phyloP scores from a whole-genome alignment of 2,329 filamentous ascomycete species.

The Taxawa tesnikishii region DNA sequence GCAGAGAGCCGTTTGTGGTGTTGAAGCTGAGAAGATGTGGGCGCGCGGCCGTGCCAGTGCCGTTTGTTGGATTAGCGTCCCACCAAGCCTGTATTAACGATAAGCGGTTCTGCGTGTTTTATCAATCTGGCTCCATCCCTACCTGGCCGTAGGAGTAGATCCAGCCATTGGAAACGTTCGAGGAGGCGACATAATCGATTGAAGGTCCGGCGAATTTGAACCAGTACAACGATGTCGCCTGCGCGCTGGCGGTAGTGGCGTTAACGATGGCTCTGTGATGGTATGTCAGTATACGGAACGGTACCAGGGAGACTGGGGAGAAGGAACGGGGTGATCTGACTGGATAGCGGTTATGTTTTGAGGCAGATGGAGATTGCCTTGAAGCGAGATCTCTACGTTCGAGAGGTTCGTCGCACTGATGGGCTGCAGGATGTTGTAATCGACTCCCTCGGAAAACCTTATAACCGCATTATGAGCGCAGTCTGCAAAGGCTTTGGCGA shows the following conservation, averaged over 20 bases:
- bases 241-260: conserved; percentile 17
- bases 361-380: conserved; percentile 32
- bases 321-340: conserved; percentile 6
- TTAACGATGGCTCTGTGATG: conserved; percentile 17
- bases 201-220: conserved; percentile 23
- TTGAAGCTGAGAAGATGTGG: conserved; percentile 30
- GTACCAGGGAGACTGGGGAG: no score
- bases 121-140: no score
- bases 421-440: conserved; percentile 31
- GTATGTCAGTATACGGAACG: background rate
- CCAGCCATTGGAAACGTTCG: conserved; percentile 28
- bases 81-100: no score
- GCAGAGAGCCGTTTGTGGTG: conserved; percentile 22
- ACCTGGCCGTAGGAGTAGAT: conserved; percentile 34
- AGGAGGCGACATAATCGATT: conserved; percentile 22
- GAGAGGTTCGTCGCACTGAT: conserved; percentile 26
- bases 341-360: conserved; percentile 27
- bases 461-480: conserved; percentile 24
- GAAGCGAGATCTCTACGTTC: conserved; percentile 29
- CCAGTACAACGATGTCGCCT: conserved; percentile 23
- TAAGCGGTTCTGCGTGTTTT: no score
- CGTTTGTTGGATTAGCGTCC: conserved; percentile 28
- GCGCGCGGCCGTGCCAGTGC: conserved; percentile 24
- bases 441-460: conserved; percentile 25
- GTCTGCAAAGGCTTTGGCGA: conserved; percentile 22